Percentiles rank a stretch among this genome's conserved stretches.
Conservation (phyloP, 805 yeast species). For the Saccharomycopsis schoenii region DNA sequence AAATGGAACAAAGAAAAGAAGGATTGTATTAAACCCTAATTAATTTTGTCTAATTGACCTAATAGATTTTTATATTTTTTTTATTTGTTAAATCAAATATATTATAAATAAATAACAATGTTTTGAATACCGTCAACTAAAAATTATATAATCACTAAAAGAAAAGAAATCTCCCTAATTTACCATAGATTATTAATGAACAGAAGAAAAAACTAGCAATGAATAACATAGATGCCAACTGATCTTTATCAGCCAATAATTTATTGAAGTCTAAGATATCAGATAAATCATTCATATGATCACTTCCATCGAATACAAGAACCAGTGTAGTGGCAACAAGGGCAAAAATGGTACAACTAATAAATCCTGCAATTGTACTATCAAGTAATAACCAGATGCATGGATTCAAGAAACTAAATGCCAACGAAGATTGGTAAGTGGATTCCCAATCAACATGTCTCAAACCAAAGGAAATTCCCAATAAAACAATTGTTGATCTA, state of each 20-base stretch:
- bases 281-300: slow-evolving; percentile 2
- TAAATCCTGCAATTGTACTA: slow-evolving; percentile 44
- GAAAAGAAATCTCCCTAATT: slow-evolving; percentile 50
- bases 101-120: neutral
- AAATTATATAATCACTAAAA: slow-evolving; percentile 3
- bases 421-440: slow-evolving; percentile 50
- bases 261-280: neutral
- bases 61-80: neutral
- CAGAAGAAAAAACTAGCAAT: slow-evolving; percentile 56
- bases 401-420: slow-evolving; percentile 55
- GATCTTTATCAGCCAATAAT: neutral
- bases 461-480: slow-evolving; percentile 65
- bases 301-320: slow-evolving; percentile 16
- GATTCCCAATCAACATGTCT: slow-evolving; percentile 62
- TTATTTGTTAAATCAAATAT: neutral
- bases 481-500: slow-evolving; percentile 45
- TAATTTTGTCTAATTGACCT: neutral
- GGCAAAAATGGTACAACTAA: slow-evolving; percentile 28
- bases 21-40: neutral
- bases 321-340: slow-evolving; percentile 16
- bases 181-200: slow-evolving; percentile 58
- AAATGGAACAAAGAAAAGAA: neutral
- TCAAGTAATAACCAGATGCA: slow-evolving; percentile 60
- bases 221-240: slow-evolving; percentile 39
- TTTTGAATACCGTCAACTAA: neutral